Base-by-base conservation (phyloP, 2,329 filamentous ascomycete species). In the Xylariomycetidae sp. region DNA sequence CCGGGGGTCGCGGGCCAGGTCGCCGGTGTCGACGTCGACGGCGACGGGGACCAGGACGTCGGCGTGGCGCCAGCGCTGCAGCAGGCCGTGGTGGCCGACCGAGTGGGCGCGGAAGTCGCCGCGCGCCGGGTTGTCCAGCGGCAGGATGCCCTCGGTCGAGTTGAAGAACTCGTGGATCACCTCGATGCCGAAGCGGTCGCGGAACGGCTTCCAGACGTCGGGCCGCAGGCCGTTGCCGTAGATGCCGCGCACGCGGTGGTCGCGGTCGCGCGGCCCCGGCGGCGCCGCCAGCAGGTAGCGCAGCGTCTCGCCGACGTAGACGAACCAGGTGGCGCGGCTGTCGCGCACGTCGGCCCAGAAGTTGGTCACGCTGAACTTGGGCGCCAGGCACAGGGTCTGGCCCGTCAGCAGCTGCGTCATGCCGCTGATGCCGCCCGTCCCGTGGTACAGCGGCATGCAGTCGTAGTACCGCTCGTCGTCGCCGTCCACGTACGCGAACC, bases 381-480 rank as follows among this genome's bases (percentile, higher is more conserved):
- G 72, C 14, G 74, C 77, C 23, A 84, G 69, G 49, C 76, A 81
- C 20, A 81, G 59, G 0, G 77, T 78, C 8, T 64, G 57, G 9
- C 67, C 68, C 7, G 52, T 56, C 4, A 76, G 49, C 39, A 85
- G 58, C 46, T 72, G 74, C 4, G 58, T 59, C 32, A 81, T 67
- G 19, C 71, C 66, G 5, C 64, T 67, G 20, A 82, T 75, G 13
- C 73, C 73, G 6, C 82, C 83, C 0, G 84, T 88, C 10, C 82
- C 82, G 54, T 89, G 84, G 51, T 87, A 88, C 19, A 85, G 61
- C 1, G 67, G 83, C 82, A 88, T 88, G 56, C 80, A 84, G 50
- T 78, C 73, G 51, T 87, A 88, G 72, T 79, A 86, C 17, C 79
- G 64, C 52, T 85, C 78, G 29, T 53, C 42, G 41, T 63, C 40